A percentile compares a stretch with the other conserved stretches of the same genome.
phyloP scores from a whole-genome alignment of 371 early-diverging fungal species.

The Mucor plumbeus region DNA sequence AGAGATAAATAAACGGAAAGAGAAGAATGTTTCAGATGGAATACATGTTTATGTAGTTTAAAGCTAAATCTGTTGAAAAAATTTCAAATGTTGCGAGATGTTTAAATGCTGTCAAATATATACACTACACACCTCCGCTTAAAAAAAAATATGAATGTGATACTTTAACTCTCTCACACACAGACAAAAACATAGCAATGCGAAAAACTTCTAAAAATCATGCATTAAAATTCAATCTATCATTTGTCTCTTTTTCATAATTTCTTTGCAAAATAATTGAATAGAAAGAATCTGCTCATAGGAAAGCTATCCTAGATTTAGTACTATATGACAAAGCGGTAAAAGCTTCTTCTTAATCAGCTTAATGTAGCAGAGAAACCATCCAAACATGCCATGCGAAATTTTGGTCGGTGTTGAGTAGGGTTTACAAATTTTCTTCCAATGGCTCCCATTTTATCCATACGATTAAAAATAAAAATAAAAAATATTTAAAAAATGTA shows the following conservation, averaged over 20 bases:
- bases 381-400: slow-evolving; percentile 8
- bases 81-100: neutral
- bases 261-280: no score
- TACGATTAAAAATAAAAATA: neutral
- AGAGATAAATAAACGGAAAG: neutral
- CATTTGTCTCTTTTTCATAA: no score
- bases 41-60: neutral
- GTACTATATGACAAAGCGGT: no score
- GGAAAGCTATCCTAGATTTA: neutral
- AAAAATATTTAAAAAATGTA: neutral
- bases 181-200: no score
- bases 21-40: neutral
- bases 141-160: no score
- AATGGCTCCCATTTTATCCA: slow-evolving; percentile 6
- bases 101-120: neutral
- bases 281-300: no score
- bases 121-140: neutral
- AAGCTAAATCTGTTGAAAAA: neutral
- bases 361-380: neutral
- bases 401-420: neutral
- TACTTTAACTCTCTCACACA: no score
- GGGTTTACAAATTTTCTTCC: neutral
- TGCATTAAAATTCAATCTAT: no score
- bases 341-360: neutral
- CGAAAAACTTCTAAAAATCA: no score